A percentile compares a stretch with the other conserved stretches of the same genome.
phyloP scores from a whole-genome alignment of 2,329 filamentous ascomycete species.

The Clonostachys byssicola region DNA sequence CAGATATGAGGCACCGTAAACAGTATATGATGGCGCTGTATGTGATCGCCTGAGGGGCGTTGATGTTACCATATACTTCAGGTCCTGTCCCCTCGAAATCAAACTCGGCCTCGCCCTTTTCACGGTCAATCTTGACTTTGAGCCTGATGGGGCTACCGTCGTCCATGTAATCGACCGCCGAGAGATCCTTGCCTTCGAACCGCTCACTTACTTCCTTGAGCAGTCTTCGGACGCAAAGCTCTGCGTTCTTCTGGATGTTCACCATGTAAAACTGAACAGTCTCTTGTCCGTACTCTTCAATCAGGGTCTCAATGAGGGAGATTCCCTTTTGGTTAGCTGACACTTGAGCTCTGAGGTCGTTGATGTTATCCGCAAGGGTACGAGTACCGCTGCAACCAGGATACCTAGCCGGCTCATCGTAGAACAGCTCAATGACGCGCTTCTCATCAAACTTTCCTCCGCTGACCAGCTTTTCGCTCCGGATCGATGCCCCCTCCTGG shows the following conservation, averaged over 20 bases:
- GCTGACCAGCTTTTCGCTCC: conserved; percentile 67
- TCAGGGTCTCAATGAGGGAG: conserved; percentile 70
- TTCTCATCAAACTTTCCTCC: conserved; percentile 76
- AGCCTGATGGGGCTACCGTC: conserved; percentile 75
- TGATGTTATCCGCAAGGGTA: conserved; percentile 76
- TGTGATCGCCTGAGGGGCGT: conserved; percentile 77
- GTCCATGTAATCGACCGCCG: conserved; percentile 78
- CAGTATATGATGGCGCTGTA: conserved; percentile 89
- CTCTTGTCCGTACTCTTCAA: conserved; percentile 72
- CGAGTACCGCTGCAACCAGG: conserved; percentile 75
- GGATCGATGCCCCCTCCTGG: conserved; percentile 60
- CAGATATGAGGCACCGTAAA: conserved; percentile 71
- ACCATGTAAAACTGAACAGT: conserved; percentile 84
- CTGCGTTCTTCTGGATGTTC: conserved; percentile 76
- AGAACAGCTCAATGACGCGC: conserved; percentile 67
- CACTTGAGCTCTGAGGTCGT: conserved; percentile 79
- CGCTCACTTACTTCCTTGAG: conserved; percentile 67
- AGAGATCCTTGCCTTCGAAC: conserved; percentile 67
- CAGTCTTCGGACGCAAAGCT: conserved; percentile 67
- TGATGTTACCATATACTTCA: conserved; percentile 77
- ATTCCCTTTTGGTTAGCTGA: conserved; percentile 85
- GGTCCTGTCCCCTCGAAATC: conserved; percentile 78
- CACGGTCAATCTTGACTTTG: conserved; percentile 68
- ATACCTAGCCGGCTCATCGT: conserved; percentile 69
- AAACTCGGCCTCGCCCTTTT: conserved; percentile 74